Conservation (phyloP, 148 eudicot species). For the Chenopodium suecicum region DNA sequence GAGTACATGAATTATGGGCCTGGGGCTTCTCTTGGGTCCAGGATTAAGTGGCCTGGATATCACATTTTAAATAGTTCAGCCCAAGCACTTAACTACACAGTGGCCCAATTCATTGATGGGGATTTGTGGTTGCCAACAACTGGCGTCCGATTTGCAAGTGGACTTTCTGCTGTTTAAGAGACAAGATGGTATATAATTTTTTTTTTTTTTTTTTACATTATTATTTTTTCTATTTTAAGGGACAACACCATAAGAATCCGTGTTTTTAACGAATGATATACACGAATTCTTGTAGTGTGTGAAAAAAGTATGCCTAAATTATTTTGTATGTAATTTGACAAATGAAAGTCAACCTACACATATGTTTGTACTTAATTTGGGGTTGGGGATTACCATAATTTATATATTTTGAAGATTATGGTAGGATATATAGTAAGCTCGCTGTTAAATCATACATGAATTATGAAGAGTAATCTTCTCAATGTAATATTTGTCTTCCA, state of each 20-base stretch:
- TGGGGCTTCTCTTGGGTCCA: conserved; percentile 45
- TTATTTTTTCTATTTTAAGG: too few species aligned
- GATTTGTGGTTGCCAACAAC: conserved; percentile 80
- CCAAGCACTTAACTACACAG: conserved; percentile 57
- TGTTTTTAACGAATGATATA: too few species aligned
- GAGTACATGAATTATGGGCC: conserved; percentile 79
- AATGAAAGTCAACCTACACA: background rate
- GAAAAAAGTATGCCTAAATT: background rate
- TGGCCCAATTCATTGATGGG: conserved; percentile 65
- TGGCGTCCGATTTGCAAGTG: conserved; percentile 31
- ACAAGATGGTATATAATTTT: too few species aligned
- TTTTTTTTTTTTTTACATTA: too few species aligned
- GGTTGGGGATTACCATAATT: conserved; percentile 1
- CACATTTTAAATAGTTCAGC: conserved; percentile 50
- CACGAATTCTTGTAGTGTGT: background rate
- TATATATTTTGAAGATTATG: background rate
- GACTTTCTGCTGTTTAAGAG: conserved; percentile 23
- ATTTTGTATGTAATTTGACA: background rate
- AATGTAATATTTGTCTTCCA: too few species aligned
- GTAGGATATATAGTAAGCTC: background rate
- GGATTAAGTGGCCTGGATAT: conserved; percentile 78
- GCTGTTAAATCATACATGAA: background rate
- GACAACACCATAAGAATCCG: too few species aligned
- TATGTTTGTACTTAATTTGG: background rate
- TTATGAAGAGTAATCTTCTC: background rate